Base-by-base conservation (phyloP, 140 eudicot genomes). In the Erigeron philadelphicus region DNA sequence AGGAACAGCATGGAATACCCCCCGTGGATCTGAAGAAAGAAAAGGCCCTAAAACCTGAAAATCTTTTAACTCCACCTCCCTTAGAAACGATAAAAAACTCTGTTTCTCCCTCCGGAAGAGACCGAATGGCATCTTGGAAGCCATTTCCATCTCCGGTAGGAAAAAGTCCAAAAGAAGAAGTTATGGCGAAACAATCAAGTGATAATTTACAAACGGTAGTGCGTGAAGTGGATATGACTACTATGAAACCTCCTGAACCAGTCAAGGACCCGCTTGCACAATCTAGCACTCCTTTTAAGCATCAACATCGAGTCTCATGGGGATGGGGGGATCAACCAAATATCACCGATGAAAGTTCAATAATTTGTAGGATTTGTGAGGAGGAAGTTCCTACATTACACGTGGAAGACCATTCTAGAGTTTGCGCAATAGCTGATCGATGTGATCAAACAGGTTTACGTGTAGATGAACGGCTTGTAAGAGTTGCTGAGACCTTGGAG, bases 291-390 rank as follows among this genome's bases (percentile, higher is more conserved):
- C 77, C 87, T 42, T 72, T 78, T 62, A 88, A 83, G 87, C 98
- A 92, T 75, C 95, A 82, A 11, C 93, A 84, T 61, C 86, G 83
- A 66, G 80, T 72, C 68, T 92, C 98, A 19, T 88, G 95, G 98
- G 98, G 98, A 25, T 85, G 96, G 97, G 90, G 91, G 18, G 97
- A 91, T 72, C 96, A 84, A 61, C 90, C 96, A 0, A 84, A 85
- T 66, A 64, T 80, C 0, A 69, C 84, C 16, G 96, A 92, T 64
- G 95, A 83, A 67, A 86, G 84, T 71, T 87, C 97, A 47, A 92
- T 92, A 66, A 89, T 92, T 55, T 92, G 98, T 57, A 88, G 98
- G 53, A 92, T 92, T 41, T 92, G 98, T 92, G 98, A 92, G 81
- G 98, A 92, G 68, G 96, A 88, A 72, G 95, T 92, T 73, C 90